Conservation (phyloP, 1,284 basidiomycete species). For the Sanghuangporus baumii region DNA sequence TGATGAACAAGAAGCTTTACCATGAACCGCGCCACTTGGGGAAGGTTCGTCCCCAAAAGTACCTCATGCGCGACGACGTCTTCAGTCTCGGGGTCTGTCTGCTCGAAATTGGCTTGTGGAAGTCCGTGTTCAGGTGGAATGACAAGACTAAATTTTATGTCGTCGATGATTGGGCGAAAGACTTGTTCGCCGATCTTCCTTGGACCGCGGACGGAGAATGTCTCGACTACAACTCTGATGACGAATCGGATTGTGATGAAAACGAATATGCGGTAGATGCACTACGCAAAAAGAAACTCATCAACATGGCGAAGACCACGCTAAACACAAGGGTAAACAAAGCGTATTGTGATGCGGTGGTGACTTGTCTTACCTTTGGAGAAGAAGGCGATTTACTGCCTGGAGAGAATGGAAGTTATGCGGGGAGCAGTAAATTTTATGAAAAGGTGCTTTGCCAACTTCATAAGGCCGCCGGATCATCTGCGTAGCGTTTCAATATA, state of each 20-base stretch:
- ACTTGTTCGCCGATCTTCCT: not conserved
- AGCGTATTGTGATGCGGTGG: slow-evolving; percentile 4
- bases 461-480: not conserved
- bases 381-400: not conserved
- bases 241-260: not conserved
- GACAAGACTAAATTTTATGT: not conserved
- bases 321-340: not conserved
- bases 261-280: not conserved
- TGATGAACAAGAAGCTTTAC: not conserved
- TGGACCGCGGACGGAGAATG: no score
- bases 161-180: not conserved
- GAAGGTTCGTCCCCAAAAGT: not conserved
- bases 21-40: slow-evolving; percentile 1
- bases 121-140: not conserved
- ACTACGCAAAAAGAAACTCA: not conserved
- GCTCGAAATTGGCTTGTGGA: slow-evolving; percentile 13
- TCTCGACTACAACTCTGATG: not conserved
- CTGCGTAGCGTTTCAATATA: not conserved
- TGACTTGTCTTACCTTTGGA: slow-evolving; percentile 4
- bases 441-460: not conserved
- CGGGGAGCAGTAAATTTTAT: not conserved
- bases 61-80: slow-evolving; percentile 10
- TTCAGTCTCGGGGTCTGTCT: slow-evolving; percentile 13
- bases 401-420: not conserved
- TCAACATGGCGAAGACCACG: not conserved